Evolutionary conservation across 371 early-diverging fungal species (phyloP), one percentile per base, ranked within the genome.

Genomic region (Mucor irregularis): DNA sequence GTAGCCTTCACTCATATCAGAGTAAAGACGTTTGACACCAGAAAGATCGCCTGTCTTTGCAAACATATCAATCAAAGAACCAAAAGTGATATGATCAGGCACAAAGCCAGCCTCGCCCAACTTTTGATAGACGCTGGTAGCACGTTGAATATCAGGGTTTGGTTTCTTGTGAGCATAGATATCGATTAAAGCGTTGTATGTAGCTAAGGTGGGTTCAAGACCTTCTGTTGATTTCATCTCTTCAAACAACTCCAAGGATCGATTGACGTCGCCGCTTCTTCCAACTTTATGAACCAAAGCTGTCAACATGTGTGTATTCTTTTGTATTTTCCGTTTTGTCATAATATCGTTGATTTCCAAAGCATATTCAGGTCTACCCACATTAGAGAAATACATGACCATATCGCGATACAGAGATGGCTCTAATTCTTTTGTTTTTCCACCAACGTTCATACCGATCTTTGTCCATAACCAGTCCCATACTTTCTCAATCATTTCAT

Each of bases 281-380:
- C 78, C 78, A 1, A 75, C 69, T 61, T 78, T 74, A 56, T 78
- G 78, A 14, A 78, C 66, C n/a, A 78, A 55, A 1, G 75, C 71
- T 8, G 73, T 75, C 57, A 71, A 66, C 49, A 62, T 54, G 4
- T 56, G 69, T 10, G 62, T 45, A 31, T 64, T 66, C 1, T 69
- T 66, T 8, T 58, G 46, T 25, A 78, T 70, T 0, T 64, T 58
- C 28, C 58, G 56, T 24, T 68, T 62, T 19, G 44, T 49, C 71
- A 78, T 78, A 26, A 64, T 58, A 38, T 78, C 78, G 21, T 73
- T 67, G 26, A 78, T 56, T 26, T 71, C 65, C 3, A 78, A 49
- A 0, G 69, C 73, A 52, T 67, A 71, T 17, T 75, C 68, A 21
- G 73, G 60, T 25, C 67, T 56, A 14, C 78, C 75, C 5, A 69